These are phyloP conservation scores for Cadophora sp. DNA, from an alignment of 2,329 filamentous ascomycete genomes.

Conservation along the genomic window DNA sequence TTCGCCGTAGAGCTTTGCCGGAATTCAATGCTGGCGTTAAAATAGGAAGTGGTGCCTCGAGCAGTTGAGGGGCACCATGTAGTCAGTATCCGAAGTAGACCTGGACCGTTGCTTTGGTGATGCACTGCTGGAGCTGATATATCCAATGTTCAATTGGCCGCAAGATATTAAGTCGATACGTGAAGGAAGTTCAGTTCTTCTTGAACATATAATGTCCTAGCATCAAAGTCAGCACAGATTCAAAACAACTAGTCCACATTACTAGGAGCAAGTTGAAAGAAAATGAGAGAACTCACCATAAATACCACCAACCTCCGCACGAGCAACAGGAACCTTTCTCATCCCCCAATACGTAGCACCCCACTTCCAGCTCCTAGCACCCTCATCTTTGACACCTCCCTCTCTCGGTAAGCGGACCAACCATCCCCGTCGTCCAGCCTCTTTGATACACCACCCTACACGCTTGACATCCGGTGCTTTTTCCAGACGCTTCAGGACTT, in stretches of 20 bases:
- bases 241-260: not conserved
- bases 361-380: slow-evolving; percentile 78
- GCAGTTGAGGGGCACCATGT: no score
- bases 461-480: slow-evolving; percentile 45
- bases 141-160: not conserved
- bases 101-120: not conserved
- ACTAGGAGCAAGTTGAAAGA: not conserved
- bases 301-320: slow-evolving; percentile 59
- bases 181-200: slow-evolving; percentile 6
- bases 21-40: no score
- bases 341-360: slow-evolving; percentile 85
- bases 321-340: slow-evolving; percentile 67
- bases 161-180: not conserved
- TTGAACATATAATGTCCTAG: slow-evolving; percentile 30
- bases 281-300: slow-evolving; percentile 20
- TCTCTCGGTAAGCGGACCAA: slow-evolving; percentile 58
- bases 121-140: not conserved
- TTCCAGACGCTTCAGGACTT: slow-evolving; percentile 69
- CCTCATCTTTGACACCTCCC: slow-evolving; percentile 55
- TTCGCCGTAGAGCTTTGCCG: no score
- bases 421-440: slow-evolving; percentile 70
- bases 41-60: no score
- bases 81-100: no score
- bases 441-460: slow-evolving; percentile 73
- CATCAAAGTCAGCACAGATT: not conserved